A percentile compares a stretch with the other conserved stretches of the same genome.
Evolutionary conservation across 495 filamentous ascomycete species (phyloP).

Genomic region (Lophium mytilinum): DNA sequence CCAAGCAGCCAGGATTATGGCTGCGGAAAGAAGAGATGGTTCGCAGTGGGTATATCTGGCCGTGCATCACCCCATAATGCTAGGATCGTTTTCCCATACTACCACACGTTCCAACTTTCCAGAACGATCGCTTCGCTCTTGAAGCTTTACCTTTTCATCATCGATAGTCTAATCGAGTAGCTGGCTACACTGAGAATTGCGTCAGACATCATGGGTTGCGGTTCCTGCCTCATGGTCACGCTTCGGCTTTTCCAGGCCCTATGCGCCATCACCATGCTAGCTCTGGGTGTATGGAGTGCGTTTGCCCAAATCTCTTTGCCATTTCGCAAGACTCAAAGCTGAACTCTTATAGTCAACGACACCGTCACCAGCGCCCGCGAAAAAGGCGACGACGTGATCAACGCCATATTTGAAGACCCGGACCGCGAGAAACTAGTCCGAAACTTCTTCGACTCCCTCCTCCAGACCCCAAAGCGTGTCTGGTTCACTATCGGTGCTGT

Average conservation of each 20-base stretch:
- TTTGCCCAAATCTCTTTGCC: not conserved
- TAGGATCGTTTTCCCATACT: too few species aligned
- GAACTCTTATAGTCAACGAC: not conserved
- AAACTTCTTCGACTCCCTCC: not conserved
- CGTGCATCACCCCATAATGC: too few species aligned
- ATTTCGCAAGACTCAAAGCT: not conserved
- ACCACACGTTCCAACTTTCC: too few species aligned
- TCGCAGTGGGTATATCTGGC: too few species aligned
- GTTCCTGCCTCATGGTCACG: not conserved
- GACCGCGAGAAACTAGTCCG: not conserved
- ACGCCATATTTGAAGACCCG: not conserved
- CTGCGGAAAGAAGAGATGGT: too few species aligned
- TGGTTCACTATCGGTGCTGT: not conserved
- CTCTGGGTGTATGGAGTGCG: not conserved
- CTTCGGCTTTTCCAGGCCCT: not conserved
- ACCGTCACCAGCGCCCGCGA: not conserved
- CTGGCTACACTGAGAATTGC: not conserved
- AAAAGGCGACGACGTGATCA: not conserved
- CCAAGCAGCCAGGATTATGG: too few species aligned
- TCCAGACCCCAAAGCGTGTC: not conserved
- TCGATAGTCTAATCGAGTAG: too few species aligned
- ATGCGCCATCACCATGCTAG: not conserved
- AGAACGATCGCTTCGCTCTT: too few species aligned
- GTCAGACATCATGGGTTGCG: not conserved
- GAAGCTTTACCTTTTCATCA: too few species aligned